Conservation (phyloP, 2,329 filamentous ascomycete species). For the Talaromyces islandicus region DNA sequence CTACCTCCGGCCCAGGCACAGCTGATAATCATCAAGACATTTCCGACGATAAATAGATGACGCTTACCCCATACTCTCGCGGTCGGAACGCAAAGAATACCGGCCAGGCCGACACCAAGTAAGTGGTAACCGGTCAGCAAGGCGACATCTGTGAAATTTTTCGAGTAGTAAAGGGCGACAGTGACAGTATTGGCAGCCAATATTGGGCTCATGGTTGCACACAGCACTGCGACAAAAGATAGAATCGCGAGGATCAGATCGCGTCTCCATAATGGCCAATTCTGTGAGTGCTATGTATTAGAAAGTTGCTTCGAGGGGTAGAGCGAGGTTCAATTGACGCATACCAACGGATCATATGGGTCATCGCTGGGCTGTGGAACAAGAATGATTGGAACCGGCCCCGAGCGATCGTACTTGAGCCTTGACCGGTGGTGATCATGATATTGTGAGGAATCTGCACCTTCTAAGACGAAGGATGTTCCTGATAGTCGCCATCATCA, state of each 20-base stretch:
- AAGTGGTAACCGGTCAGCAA: constrained; percentile 83
- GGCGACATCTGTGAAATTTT: constrained; percentile 68
- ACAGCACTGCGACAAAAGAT: constrained; percentile 74
- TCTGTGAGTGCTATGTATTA: constrained; percentile 31
- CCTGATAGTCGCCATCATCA: constrained; percentile 18
- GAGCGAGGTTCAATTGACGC: constrained; percentile 14
- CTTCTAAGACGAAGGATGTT: constrained; percentile 56
- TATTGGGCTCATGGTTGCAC: constrained; percentile 75
- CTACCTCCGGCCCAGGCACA: constrained; percentile 73
- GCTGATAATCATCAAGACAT: constrained; percentile 64
- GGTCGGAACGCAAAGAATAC: constrained; percentile 79
- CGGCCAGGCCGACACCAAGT: constrained; percentile 72
- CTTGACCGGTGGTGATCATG: constrained; percentile 25
- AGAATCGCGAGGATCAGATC: constrained; percentile 74
- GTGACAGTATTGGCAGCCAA: constrained; percentile 84
- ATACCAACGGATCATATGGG: constrained; percentile 76
- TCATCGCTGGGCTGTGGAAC: constrained; percentile 89
- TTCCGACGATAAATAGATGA: constrained; percentile 76
- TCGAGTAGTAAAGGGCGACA: constrained; percentile 60
- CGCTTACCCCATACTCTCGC: constrained; percentile 90
- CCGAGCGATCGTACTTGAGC: constrained; percentile 68
- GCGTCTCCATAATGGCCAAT: constrained; percentile 82
- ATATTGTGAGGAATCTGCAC: constrained; percentile 40
- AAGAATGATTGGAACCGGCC: constrained; percentile 66
- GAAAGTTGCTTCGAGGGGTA: constrained; percentile 24